Conservation (phyloP, 1,139 yeast species). For the Taiozyma sp. region DNA sequence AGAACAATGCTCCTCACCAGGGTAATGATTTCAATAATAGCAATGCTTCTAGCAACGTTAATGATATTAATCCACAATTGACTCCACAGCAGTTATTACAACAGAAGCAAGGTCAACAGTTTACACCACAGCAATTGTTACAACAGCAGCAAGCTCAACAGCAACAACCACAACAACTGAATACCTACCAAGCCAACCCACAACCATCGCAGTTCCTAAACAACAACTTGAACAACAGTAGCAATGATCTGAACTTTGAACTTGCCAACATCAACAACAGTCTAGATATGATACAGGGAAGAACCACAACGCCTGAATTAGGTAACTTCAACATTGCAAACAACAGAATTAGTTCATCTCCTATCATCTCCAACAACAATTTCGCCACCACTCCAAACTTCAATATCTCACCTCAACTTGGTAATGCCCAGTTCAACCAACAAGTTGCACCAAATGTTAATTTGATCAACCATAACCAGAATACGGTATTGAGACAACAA, state of each 20-base stretch:
- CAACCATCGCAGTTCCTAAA: constrained; percentile 6
- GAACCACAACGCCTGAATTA: constrained; percentile 18
- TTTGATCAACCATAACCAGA: constrained; percentile 15
- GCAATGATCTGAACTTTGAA: constrained; percentile 4
- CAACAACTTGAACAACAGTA: background rate
- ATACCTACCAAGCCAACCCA: constrained; percentile 6
- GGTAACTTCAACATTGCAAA: constrained; percentile 4
- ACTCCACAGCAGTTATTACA: constrained; percentile 21
- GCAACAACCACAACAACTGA: constrained; percentile 20
- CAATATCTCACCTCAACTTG: constrained; percentile 19
- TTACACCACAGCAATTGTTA: constrained; percentile 16
- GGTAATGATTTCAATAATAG: constrained; percentile 7
- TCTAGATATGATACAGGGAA: constrained; percentile 6
- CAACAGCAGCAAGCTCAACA: constrained; percentile 22
- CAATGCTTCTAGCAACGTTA: background rate
- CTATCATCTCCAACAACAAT: constrained; percentile 14
- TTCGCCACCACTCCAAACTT: constrained; percentile 13
- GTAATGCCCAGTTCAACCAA: constrained; percentile 10
- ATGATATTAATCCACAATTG: constrained; percentile 10
- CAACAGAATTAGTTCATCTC: constrained; percentile 15
- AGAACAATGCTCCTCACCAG: constrained; percentile 5
- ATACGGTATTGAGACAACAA: constrained; percentile 11
- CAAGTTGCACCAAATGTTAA: constrained; percentile 9
- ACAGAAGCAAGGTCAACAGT: constrained; percentile 26
- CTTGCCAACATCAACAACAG: background rate